Conservation (phyloP, 1,284 basidiomycete genomes). For the Violaceomyces palustris region DNA sequence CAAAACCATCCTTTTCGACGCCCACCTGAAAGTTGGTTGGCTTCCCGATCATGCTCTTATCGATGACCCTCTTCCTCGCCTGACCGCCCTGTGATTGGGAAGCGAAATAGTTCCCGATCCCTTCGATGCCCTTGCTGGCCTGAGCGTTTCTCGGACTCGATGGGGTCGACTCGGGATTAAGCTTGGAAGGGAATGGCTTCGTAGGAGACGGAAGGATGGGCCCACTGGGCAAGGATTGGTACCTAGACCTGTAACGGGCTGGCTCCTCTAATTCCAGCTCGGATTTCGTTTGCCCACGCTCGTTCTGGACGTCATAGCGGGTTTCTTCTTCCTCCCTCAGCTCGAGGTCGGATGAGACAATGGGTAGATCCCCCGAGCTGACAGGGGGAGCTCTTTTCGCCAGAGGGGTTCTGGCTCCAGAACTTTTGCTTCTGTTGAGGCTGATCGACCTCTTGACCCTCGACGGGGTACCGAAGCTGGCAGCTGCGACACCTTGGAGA, state of each 20-base stretch:
- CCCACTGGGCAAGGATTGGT: constrained; percentile 4
- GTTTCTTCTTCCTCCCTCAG: too few relatives aligned
- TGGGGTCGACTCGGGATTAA: constrained; percentile 5
- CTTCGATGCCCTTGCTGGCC: too few relatives aligned
- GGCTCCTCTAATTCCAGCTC: constrained; percentile 5
- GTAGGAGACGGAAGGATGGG: background rate
- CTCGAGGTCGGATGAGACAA: background rate
- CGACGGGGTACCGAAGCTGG: too few relatives aligned
- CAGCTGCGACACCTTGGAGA: too few relatives aligned
- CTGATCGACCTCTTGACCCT: constrained; percentile 26
- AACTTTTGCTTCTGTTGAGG: constrained; percentile 19
- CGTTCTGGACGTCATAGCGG: too few relatives aligned
- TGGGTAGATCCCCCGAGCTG: constrained; percentile 21
- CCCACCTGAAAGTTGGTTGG: constrained; percentile 17
- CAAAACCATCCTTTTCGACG: background rate
- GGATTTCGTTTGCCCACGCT: too few relatives aligned
- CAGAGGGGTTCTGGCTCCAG: constrained; percentile 10
- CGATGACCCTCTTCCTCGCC: constrained; percentile 7
- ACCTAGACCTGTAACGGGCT: constrained; percentile 8
- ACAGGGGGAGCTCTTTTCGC: constrained; percentile 28
- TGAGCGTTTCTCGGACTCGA: too few relatives aligned
- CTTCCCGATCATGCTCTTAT: constrained; percentile 8
- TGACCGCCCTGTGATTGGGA: too few relatives aligned
- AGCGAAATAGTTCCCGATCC: too few relatives aligned
- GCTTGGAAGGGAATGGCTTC: constrained; percentile 1